Base-by-base conservation (phyloP, 208 protist genomes). In the Leishmania braziliensis region DNA sequence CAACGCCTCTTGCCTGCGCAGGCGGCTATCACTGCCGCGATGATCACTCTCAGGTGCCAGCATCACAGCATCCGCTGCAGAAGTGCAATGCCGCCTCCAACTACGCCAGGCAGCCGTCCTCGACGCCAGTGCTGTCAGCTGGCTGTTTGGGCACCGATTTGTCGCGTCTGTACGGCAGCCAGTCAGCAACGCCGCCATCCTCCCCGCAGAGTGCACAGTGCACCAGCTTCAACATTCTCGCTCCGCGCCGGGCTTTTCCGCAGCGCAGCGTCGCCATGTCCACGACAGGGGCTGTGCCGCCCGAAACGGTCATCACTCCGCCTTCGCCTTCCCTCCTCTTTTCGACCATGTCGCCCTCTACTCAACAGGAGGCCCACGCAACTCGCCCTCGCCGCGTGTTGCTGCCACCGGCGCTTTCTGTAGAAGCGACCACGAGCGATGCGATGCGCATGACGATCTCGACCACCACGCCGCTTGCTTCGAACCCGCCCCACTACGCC, bases 401-500 rank as follows among this genome's bases (percentile, higher is more conserved):
- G 50, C 43, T 51, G 33, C 76, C 76, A 23, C 62, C 60, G 76
- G 18, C 39, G 26, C 63, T 79, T 18, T 79, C 76, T 23, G 6
- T 53, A 26, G 76, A 50, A 14, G 60, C 29, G 3, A 68, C 46
- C 29, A 36, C 16, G 18, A 50, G 2, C 5, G 33, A 6, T 48
- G 53, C 23, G 36, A 1, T 16, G 51, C 29, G 20, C 73, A 5
- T 46, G 48, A 18, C 23, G 12, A 80, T 73, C 26, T 51, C 81
- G 9, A 51, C 36, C 33, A 77, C 75, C 54, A 77, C 43, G 5
- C 77, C 60, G 46, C 68, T 76, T 3, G 69, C 76, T 5, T 76
- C 81, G 1, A 77, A 46, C 9, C 80, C 81, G 18, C 53, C 70
- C 0, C 68, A 60, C 8, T 33, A 53, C 63, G 18, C 69, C 53